A percentile compares a stretch with the other conserved stretches of the same genome.
Conservation (phyloP, 345 rosid genomes). For the Eutrema heterophyllum region DNA sequence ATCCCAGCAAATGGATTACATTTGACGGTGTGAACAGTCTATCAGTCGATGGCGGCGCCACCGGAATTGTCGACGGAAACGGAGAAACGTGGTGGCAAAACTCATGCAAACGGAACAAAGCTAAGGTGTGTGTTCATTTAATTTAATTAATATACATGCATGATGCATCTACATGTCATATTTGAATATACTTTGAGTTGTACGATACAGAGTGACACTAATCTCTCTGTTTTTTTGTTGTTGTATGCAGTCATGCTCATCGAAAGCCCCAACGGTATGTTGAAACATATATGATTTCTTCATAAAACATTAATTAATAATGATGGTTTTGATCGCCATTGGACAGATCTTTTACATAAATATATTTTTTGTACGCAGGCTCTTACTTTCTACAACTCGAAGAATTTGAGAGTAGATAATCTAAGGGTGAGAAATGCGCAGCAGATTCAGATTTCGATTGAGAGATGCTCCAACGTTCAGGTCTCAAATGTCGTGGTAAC, state of each 20-base stretch:
- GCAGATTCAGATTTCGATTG: conserved; percentile 61
- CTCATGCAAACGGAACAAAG: conserved; percentile 73
- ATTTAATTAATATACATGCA: neutral
- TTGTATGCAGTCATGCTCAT: conserved; percentile 70
- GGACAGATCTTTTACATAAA: neutral
- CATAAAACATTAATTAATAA: neutral
- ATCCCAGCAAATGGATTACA: conserved; percentile 53
- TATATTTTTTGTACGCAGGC: conserved; percentile 41
- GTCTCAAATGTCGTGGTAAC: conserved; percentile 49
- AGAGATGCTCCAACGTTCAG: conserved; percentile 42
- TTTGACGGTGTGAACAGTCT: conserved; percentile 47
- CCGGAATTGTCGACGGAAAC: conserved; percentile 66
- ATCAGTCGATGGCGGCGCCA: conserved; percentile 59
- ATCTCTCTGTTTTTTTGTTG: neutral
- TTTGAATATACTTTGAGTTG: neutral
- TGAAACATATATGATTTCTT: neutral
- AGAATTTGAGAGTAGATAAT: conserved; percentile 41
- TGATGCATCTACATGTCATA: neutral
- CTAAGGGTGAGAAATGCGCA: conserved; percentile 63
- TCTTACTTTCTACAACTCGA: conserved; percentile 54
- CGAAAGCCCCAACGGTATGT: conserved; percentile 77
- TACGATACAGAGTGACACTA: no score
- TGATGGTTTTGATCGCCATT: neutral
- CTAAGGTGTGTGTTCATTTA: conserved; percentile 37
- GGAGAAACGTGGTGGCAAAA: conserved; percentile 87